Percentiles rank a stretch among this genome's conserved stretches.
phyloP scores from a whole-genome alignment of 345 rosid genomes.

The Lagerstroemia speciosa region DNA sequence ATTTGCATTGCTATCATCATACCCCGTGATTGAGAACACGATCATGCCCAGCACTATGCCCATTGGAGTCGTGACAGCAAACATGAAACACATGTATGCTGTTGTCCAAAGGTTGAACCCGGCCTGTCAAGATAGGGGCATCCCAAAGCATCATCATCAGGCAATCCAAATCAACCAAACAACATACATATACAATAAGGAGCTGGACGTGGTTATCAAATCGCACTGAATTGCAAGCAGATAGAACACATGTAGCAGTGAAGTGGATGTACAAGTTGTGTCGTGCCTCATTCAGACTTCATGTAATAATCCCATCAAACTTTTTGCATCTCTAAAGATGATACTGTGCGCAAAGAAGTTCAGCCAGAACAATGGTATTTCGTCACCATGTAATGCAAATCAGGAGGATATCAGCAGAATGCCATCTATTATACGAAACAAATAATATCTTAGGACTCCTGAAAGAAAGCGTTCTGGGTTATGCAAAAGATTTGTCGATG shows the following conservation, averaged over 20 bases:
- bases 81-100: constrained; percentile 84
- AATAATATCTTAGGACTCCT: background rate
- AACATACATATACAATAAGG: background rate
- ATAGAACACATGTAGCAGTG: too few species aligned
- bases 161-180: background rate
- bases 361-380: background rate
- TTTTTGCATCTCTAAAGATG: background rate
- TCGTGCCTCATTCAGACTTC: background rate
- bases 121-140: constrained; percentile 40
- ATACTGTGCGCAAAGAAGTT: too few species aligned
- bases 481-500: background rate
- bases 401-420: too few species aligned
- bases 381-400: background rate
- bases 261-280: too few species aligned
- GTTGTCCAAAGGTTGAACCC: constrained; percentile 67
- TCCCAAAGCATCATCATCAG: background rate
- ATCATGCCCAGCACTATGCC: constrained; percentile 86
- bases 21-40: constrained; percentile 63
- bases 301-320: too few species aligned
- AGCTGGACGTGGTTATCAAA: too few species aligned
- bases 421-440: background rate
- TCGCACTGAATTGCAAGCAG: too few species aligned
- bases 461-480: too few species aligned
- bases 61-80: constrained; percentile 80
- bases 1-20: constrained; percentile 64